A percentile compares a stretch with the other conserved stretches of the same genome.
phyloP scores from a whole-genome alignment of 2,329 filamentous ascomycete genomes.

The Cytospora leucostoma region DNA sequence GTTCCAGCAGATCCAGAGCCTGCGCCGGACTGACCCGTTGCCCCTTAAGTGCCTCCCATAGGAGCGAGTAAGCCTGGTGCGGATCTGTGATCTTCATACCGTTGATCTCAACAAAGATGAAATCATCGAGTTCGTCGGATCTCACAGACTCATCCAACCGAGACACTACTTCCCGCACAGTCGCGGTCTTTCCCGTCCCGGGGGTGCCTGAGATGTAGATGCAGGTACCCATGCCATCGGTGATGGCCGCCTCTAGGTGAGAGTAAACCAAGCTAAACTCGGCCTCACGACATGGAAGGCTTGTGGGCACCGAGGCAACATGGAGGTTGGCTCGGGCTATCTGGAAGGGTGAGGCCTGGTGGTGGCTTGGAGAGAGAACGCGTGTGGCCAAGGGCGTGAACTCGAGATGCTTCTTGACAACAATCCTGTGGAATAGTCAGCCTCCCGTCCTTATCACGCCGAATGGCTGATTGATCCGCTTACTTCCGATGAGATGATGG shows the following conservation, averaged over 20 bases:
- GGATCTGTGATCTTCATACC: conserved; percentile 99
- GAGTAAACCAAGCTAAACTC: conserved; percentile 93
- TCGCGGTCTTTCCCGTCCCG: conserved; percentile 95
- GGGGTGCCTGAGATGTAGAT: conserved; percentile 99
- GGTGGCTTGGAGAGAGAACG: conserved; percentile 71
- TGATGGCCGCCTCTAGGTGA: conserved; percentile 91
- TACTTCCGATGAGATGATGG: conserved; percentile 46
- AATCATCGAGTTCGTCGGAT: conserved; percentile 92
- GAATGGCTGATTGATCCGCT: conserved; percentile 44
- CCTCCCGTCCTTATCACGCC: conserved; percentile 36
- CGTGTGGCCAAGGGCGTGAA: conserved; percentile 95
- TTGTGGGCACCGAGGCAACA: conserved; percentile 87
- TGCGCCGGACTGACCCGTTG: conserved; percentile 91
- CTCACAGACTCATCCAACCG: conserved; percentile 85
- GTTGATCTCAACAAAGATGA: conserved; percentile 99
- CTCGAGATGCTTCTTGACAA: conserved; percentile 85
- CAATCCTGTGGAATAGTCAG: conserved; percentile 48
- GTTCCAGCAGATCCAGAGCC: conserved; percentile 84
- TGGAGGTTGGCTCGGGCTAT: conserved; percentile 86
- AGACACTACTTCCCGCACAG: conserved; percentile 90
- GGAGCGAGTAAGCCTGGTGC: conserved; percentile 89
- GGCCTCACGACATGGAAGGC: conserved; percentile 85
- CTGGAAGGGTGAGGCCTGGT: conserved; percentile 85
- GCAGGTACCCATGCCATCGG: conserved; percentile 88
- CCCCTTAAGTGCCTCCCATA: conserved; percentile 95